Conservation (phyloP, 345 rosid genomes). For the Odontarrhena argentea region DNA sequence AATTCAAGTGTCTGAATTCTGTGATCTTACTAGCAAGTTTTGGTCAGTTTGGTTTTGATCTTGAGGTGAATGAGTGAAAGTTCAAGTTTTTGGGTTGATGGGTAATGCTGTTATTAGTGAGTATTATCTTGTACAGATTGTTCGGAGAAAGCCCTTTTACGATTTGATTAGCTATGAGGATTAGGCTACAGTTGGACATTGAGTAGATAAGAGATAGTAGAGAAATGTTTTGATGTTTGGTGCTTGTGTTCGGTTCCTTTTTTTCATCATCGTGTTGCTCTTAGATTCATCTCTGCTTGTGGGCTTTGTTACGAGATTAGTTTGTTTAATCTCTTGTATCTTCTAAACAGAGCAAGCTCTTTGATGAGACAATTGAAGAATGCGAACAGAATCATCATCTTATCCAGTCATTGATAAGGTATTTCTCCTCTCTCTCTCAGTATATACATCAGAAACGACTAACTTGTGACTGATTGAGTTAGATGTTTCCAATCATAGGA, state of each 20-base stretch:
- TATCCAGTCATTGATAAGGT: constrained; percentile 67
- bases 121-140: not conserved
- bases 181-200: not conserved
- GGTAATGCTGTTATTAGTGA: not conserved
- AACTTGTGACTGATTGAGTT: not conserved
- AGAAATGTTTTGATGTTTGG: not conserved
- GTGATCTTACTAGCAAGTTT: no score
- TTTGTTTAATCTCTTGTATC: not conserved
- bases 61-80: not conserved
- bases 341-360: constrained; percentile 54
- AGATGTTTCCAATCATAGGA: constrained; percentile 48
- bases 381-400: constrained; percentile 59
- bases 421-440: constrained; percentile 12
- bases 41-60: not conserved
- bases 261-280: not conserved
- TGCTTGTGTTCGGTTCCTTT: not conserved
- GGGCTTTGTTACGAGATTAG: not conserved
- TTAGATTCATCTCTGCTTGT: not conserved
- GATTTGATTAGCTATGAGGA: not conserved
- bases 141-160: not conserved
- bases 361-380: constrained; percentile 59
- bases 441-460: not conserved
- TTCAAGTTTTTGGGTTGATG: not conserved
- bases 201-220: constrained; percentile 6
- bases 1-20: no score